Percentiles rank a stretch among this genome's conserved stretches.
phyloP scores from a whole-genome alignment of 2,329 filamentous ascomycete genomes.

The Penicillium sp. region DNA sequence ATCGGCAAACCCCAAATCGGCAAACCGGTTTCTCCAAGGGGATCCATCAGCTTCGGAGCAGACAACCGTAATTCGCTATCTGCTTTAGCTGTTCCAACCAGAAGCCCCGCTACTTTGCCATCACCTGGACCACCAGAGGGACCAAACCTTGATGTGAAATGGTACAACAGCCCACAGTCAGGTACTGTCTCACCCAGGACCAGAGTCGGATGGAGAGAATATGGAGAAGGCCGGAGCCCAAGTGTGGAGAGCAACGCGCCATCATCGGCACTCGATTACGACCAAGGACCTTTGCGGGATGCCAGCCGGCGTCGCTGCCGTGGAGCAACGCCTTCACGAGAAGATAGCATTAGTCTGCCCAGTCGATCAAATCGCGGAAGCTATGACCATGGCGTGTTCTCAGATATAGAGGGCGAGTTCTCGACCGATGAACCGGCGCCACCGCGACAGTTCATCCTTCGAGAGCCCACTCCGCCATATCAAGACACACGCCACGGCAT shows the following conservation, averaged over 20 bases:
- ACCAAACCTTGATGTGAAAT: slow-evolving; percentile 38
- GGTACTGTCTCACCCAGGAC: slow-evolving; percentile 45
- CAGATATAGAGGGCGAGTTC: slow-evolving; percentile 48
- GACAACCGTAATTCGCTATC: slow-evolving; percentile 33
- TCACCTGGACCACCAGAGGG: slow-evolving; percentile 36
- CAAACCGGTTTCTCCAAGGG: slow-evolving; percentile 58
- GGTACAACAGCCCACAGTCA: slow-evolving; percentile 43
- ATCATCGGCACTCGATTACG: slow-evolving; percentile 43
- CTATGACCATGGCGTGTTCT: slow-evolving; percentile 62
- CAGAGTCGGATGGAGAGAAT: slow-evolving; percentile 44
- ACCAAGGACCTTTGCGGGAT: slow-evolving; percentile 39
- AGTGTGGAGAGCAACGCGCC: slow-evolving; percentile 46
- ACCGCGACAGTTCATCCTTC: slow-evolving; percentile 39
- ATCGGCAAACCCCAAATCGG: slow-evolving; percentile 65
- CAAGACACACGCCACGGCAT: slow-evolving; percentile 55
- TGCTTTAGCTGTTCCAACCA: slow-evolving; percentile 37
- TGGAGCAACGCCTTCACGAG: slow-evolving; percentile 49
- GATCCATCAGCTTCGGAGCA: slow-evolving; percentile 35
- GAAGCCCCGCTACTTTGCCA: slow-evolving; percentile 33
- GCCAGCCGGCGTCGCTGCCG: slow-evolving; percentile 49
- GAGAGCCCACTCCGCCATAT: slow-evolving; percentile 42
- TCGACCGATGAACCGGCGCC: slow-evolving; percentile 40
- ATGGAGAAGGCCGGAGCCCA: slow-evolving; percentile 45
- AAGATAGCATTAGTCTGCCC: slow-evolving; percentile 54
- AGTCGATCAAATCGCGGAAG: slow-evolving; percentile 60